Percentiles rank a stretch among this genome's conserved stretches.
Conservation (phyloP, 2,329 filamentous ascomycete species). For the Sclerotinia glacialis region DNA sequence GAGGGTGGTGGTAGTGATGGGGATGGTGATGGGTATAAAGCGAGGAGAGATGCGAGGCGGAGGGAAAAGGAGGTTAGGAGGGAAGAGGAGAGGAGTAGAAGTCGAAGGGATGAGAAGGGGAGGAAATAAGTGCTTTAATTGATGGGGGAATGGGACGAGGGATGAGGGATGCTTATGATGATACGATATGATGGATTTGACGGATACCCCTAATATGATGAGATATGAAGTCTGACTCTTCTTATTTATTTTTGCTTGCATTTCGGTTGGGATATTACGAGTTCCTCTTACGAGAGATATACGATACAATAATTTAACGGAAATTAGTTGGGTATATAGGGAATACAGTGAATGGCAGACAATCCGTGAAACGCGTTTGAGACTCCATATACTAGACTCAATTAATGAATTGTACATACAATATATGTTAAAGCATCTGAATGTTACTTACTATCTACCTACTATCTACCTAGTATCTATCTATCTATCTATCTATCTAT, state of each 20-base stretch:
- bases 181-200: conserved; percentile 11
- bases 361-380: no score
- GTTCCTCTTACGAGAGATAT: no score
- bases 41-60: conserved; percentile 18
- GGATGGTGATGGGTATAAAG: conserved; percentile 16
- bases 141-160: no score
- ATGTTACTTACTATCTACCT: no score
- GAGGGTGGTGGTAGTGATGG: not conserved
- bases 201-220: conserved; percentile 3
- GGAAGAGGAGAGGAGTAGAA: conserved; percentile 10
- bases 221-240: not conserved
- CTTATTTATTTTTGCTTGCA: not conserved
- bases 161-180: not conserved
- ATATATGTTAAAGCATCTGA: no score
- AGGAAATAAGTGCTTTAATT: not conserved
- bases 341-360: no score
- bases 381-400: no score
- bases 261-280: not conserved
- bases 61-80: conserved; percentile 17
- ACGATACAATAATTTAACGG: no score
- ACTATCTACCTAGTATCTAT: not conserved
- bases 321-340: no score
- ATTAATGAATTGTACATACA: no score
- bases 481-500: not conserved
- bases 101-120: conserved; percentile 10